phyloP scores from a whole-genome alignment of 441 rosid species.

The Populus trichocarpa region DNA sequence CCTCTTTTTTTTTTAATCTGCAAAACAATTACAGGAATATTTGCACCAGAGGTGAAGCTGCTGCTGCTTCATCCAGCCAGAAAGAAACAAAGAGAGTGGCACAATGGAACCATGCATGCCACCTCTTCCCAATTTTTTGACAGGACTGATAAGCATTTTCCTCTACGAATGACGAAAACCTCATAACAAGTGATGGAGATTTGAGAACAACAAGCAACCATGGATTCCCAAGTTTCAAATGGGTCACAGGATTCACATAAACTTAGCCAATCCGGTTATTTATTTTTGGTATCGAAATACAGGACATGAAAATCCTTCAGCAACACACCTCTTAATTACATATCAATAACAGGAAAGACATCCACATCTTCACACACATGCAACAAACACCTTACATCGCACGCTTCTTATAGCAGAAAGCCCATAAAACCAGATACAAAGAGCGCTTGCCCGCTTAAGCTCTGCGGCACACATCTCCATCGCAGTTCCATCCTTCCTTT shows the following conservation, averaged over 20 bases:
- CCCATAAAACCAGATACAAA: not conserved
- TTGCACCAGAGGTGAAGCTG: not conserved
- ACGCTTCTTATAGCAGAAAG: not conserved
- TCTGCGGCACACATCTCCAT: constrained; percentile 17
- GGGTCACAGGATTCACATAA: not conserved
- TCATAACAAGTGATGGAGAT: not conserved
- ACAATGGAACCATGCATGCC: not conserved
- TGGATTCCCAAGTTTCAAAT: not conserved
- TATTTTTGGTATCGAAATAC: not conserved
- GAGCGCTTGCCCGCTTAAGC: not conserved
- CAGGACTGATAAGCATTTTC: not conserved
- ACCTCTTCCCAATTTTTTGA: not conserved
- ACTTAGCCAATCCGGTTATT: not conserved
- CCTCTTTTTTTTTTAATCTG: too few relatives aligned
- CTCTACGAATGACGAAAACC: not conserved
- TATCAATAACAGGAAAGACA: not conserved
- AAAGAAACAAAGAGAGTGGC: not conserved
- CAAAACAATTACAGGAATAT: too few relatives aligned
- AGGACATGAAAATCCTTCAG: not conserved
- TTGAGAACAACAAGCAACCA: not conserved
- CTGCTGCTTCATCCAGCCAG: not conserved
- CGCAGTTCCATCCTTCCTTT: constrained; percentile 12
- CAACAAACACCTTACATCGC: not conserved
- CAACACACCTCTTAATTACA: too few relatives aligned
- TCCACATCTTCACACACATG: not conserved